Evolutionary conservation across 305 asterid species (phyloP).

Genomic region (Withania somnifera): DNA sequence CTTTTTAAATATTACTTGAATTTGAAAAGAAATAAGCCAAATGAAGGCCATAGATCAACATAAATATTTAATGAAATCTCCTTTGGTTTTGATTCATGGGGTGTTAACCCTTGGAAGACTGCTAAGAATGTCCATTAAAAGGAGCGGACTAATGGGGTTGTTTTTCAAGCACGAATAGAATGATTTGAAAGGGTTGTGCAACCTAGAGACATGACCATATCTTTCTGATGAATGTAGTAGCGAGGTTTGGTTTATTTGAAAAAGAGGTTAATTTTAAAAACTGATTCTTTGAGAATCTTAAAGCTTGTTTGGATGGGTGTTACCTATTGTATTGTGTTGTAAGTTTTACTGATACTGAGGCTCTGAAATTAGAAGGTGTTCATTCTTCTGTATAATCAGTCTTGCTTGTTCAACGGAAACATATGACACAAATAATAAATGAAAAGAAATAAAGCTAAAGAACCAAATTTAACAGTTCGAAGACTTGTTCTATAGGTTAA

Average conservation of each 20-base stretch:
- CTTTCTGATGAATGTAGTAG: too few species aligned
- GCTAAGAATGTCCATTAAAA: too few species aligned
- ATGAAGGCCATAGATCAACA: not conserved
- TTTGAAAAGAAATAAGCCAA: too few species aligned
- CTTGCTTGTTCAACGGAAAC: not conserved
- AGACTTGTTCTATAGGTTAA: not conserved
- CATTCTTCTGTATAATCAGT: not conserved
- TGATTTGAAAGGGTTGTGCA: too few species aligned
- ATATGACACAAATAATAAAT: not conserved
- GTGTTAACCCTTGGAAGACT: too few species aligned
- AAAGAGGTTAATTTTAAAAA: not conserved
- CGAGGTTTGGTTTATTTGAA: too few species aligned
- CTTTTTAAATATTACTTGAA: too few species aligned
- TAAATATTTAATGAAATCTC: not conserved
- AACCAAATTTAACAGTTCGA: not conserved
- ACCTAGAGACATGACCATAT: too few species aligned
- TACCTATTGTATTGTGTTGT: not conserved
- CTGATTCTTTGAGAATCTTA: not conserved
- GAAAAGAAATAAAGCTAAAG: not conserved
- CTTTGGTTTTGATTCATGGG: not conserved
- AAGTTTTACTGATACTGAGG: not conserved
- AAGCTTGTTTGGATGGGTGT: not conserved
- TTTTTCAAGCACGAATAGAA: too few species aligned
- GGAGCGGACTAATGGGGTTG: too few species aligned
- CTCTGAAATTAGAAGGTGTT: not conserved